Evolutionary conservation across 495 filamentous ascomycete genomes (phyloP).

Genomic region (Xylaria acuta): DNA sequence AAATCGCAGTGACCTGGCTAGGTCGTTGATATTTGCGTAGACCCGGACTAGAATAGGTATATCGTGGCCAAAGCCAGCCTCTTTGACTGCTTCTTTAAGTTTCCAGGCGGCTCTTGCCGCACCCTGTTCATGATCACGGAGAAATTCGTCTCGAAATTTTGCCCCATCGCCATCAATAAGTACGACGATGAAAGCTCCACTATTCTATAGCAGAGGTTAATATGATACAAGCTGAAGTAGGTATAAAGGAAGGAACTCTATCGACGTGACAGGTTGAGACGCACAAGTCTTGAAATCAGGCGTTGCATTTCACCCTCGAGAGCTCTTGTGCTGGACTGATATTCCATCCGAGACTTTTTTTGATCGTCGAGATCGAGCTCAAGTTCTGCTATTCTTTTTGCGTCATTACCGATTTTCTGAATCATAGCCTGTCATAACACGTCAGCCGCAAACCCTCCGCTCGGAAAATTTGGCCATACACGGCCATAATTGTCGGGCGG

Average conservation of each 20-base stretch:
- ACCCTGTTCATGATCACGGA: constrained; percentile 36
- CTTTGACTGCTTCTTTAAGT: constrained; percentile 41
- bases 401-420: constrained; percentile 24
- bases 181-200: constrained; percentile 40
- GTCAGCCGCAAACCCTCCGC: constrained; percentile 3
- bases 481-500: neutral
- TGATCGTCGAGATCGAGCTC: constrained; percentile 42
- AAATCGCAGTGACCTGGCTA: constrained; percentile 39
- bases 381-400: constrained; percentile 36
- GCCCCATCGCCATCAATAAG: constrained; percentile 44
- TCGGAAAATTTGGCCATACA: neutral
- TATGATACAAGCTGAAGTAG: neutral
- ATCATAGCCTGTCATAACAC: constrained; percentile 21
- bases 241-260: neutral
- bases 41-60: constrained; percentile 42
- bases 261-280: constrained; percentile 19
- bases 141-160: constrained; percentile 42
- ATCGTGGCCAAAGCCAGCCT: constrained; percentile 34
- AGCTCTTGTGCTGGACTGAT: constrained; percentile 31
- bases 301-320: constrained; percentile 35
- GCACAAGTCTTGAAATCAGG: constrained; percentile 37
- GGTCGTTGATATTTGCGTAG: constrained; percentile 43
- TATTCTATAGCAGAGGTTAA: constrained; percentile 33
- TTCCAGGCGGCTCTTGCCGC: constrained; percentile 40
- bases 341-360: constrained; percentile 34